Base-by-base conservation (phyloP, 192 early-diverging fungal species). In the Backusella mclennaniae region DNA sequence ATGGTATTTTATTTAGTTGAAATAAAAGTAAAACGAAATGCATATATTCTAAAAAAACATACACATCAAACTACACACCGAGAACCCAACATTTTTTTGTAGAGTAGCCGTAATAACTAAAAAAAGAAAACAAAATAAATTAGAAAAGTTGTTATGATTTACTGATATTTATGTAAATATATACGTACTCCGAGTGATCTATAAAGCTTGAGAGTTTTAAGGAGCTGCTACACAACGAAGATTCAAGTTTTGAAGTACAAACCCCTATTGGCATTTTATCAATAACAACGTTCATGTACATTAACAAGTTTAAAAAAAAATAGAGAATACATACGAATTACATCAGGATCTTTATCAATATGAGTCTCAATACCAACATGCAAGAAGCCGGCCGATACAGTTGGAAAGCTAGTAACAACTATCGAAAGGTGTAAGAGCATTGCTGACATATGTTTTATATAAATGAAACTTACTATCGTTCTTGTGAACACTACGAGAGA, bases 401-500 rank as follows among this genome's bases (percentile, higher is more conserved):
- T 33, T 33, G 67, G 75, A 35, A 76, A 3, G 38, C 49, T 67
- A 6, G 75, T 41, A 69, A 69, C 21, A 39, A 76, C 75, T 76
- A 35, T 26, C 0, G 8, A n/a, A 41, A 0, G 23, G 4, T 23
- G 23, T n/a, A 41, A 69, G 0, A 15, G 4, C 14, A 52, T 69
- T 17, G 19, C 3, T 41, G 14, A 19, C 42, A 11, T 29, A 21
- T 68, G 33, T 14, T 68, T 21, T 31, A 23, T 68, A n/a, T 49
- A 49, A 4, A 49, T 1, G 4, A 21, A 35, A 56, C 46, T 69
- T 53, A 76, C 75, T 56, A 66, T 78, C 77, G 2, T 52, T 39
- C 4, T 73, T 35, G 41, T 78, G 44, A 41, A 78, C 77, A 36
- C 46, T 31, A 36, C 77, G 77, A 15, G 66, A 44, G 15, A 78